These are phyloP conservation scores for Porcisia deanei DNA, from an alignment of 208 protist species.

Conservation along the genomic window DNA sequence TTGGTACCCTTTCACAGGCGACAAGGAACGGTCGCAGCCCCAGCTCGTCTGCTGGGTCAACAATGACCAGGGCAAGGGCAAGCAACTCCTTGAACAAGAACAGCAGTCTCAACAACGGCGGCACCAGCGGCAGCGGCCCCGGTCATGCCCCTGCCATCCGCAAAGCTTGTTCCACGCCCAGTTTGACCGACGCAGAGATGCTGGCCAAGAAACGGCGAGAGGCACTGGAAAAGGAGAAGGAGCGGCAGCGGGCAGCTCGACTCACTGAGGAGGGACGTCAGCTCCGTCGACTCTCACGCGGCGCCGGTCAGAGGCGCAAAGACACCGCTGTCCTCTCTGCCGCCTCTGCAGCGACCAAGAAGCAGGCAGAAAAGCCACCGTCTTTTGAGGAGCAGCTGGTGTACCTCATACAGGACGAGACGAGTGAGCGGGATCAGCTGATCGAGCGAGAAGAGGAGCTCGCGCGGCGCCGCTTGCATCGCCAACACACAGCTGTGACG, in stretches of 20 bases:
- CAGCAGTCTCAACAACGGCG: slow-evolving; percentile 2
- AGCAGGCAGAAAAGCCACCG: background rate
- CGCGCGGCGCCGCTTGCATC: slow-evolving; percentile 48
- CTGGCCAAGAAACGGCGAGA: slow-evolving; percentile 32
- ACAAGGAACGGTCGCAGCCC: background rate
- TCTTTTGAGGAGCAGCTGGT: slow-evolving; percentile 5
- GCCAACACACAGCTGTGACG: slow-evolving; percentile 17
- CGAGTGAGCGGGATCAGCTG: slow-evolving; percentile 59
- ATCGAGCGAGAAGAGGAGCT: slow-evolving; percentile 61
- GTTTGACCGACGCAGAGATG: slow-evolving; percentile 22
- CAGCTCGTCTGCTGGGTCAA: slow-evolving; percentile 1
- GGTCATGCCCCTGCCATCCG: background rate
- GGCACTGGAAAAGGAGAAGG: slow-evolving; percentile 29
- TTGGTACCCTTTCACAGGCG: background rate
- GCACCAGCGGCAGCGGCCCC: background rate
- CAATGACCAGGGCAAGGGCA: background rate
- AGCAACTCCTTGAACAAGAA: background rate
- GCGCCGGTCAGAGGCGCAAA: slow-evolving; percentile 19
- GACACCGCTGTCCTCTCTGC: slow-evolving; percentile 6
- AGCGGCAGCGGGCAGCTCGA: slow-evolving; percentile 21
- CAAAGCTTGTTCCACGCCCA: background rate
- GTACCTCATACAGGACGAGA: slow-evolving; percentile 42
- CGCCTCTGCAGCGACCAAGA: background rate
- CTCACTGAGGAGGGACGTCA: slow-evolving; percentile 38
- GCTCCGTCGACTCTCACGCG: slow-evolving; percentile 19